Evolutionary conservation across 768 basidiomycete species (phyloP).

Genomic region (Leccinum rimulosum): DNA sequence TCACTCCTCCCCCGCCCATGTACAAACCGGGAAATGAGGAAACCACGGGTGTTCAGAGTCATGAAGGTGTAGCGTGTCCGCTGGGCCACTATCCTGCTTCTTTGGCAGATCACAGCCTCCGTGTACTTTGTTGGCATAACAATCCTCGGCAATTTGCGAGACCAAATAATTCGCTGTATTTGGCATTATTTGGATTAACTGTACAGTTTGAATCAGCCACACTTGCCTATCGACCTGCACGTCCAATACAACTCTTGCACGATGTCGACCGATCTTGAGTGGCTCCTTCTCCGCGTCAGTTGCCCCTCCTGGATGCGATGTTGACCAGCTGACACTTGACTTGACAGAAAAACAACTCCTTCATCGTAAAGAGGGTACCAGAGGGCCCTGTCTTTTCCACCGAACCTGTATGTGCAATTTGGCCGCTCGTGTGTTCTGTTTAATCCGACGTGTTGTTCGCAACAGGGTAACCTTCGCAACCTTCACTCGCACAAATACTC

Average conservation of each 20-base stretch:
- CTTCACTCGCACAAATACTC: conserved; percentile 92
- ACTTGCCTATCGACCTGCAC: conserved; percentile 15
- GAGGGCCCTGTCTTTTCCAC: conserved; percentile 80
- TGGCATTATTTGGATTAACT: conserved; percentile 29
- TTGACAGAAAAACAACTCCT: conserved; percentile 75
- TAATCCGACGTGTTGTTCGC: conserved; percentile 5
- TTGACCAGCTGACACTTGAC: not conserved
- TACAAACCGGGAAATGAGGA: too few relatives aligned
- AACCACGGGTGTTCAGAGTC: conserved; percentile 45
- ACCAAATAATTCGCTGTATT: conserved; percentile 9
- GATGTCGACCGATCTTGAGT: conserved; percentile 91
- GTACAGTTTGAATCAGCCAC: conserved; percentile 35
- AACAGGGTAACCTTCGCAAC: conserved; percentile 82
- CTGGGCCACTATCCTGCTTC: conserved; percentile 60
- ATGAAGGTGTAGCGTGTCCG: conserved; percentile 61
- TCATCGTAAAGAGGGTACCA: conserved; percentile 72
- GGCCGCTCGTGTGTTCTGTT: not conserved
- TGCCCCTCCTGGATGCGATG: not conserved
- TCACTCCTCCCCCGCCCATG: too few relatives aligned
- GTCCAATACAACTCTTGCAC: conserved; percentile 31
- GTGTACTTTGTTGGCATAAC: too few relatives aligned
- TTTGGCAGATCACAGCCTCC: too few relatives aligned
- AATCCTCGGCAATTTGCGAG: not conserved
- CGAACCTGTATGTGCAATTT: conserved; percentile 62
- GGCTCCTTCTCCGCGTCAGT: conserved; percentile 84